Conservation (phyloP, 2,329 filamentous ascomycete species). For the Fusarium sp. region DNA sequence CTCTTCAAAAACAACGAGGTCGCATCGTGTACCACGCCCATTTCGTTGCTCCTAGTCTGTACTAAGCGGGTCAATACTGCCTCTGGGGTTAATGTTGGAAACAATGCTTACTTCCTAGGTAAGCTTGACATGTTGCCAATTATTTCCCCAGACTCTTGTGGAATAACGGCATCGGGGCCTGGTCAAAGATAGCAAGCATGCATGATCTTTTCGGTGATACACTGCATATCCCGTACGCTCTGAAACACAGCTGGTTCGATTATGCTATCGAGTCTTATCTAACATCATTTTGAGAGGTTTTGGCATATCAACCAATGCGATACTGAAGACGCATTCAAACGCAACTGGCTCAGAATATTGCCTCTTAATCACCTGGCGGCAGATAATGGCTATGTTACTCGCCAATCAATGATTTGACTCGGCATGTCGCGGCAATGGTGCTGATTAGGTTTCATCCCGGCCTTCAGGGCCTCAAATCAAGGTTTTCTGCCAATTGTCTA, state of each 20-base stretch:
- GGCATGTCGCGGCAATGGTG: constrained; percentile 22
- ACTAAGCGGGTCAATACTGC: constrained; percentile 20
- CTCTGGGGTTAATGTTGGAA: constrained; percentile 29
- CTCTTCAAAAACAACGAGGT: constrained; percentile 28
- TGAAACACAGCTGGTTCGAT: constrained; percentile 5
- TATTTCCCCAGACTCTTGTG: constrained; percentile 24
- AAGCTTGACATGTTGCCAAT: constrained; percentile 12
- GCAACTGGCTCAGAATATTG: constrained; percentile 22
- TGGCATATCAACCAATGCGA: constrained; percentile 7
- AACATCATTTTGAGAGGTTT: constrained; percentile 6
- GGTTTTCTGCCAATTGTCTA: constrained; percentile 10
- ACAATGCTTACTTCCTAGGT: constrained; percentile 13
- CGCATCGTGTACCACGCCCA: constrained; percentile 26
- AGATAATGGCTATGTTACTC: constrained; percentile 6
- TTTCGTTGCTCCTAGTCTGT: constrained; percentile 14
- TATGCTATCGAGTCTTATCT: constrained; percentile 2
- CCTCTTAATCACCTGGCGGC: constrained; percentile 15
- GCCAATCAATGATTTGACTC: constrained; percentile 26
- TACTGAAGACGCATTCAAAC: constrained; percentile 26
- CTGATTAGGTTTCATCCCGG: constrained; percentile 29
- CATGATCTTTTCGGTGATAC: background rate
- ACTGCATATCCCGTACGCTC: background rate
- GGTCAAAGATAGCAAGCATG: constrained; percentile 2
- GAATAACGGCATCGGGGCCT: constrained; percentile 2
- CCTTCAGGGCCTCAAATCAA: constrained; percentile 21